Evolutionary conservation across 1,284 basidiomycete genomes (phyloP).

Genomic region (Papiliotrema laurentii): DNA sequence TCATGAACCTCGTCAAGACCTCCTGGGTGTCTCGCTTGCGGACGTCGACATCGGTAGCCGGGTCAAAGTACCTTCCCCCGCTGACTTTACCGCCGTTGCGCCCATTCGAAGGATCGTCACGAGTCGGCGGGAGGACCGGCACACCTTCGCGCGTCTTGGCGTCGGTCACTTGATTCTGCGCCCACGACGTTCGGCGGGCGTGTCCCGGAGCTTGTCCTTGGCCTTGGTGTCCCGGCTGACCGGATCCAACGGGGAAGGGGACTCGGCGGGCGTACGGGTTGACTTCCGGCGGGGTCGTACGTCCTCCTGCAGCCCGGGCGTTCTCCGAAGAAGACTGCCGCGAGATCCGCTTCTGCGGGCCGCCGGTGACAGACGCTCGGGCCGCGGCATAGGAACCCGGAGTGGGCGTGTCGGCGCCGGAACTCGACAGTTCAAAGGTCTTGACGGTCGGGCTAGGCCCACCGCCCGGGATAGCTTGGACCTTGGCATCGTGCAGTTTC

Average conservation of each 20-base stretch:
- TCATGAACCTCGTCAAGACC: conserved; percentile 69
- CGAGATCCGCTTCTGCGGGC: background rate
- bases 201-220: background rate
- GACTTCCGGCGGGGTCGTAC: background rate
- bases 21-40: conserved; percentile 72
- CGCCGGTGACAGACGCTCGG: background rate
- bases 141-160: background rate
- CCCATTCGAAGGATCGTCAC: background rate
- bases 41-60: conserved; percentile 33
- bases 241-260: conserved; percentile 2
- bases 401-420: too few species aligned
- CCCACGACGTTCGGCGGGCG: background rate
- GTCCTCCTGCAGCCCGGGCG: background rate
- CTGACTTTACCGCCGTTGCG: background rate
- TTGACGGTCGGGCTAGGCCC: conserved; percentile 16
- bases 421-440: conserved; percentile 13
- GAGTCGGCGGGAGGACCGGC: background rate
- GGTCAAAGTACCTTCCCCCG: conserved; percentile 23
- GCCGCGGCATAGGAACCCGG: background rate
- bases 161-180: background rate
- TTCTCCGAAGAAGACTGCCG: conserved; percentile 3
- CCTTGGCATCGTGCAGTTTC: conserved; percentile 23
- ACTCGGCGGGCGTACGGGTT: background rate
- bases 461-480: conserved; percentile 24
- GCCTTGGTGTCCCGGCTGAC: background rate